Conservation (phyloP, 2,329 filamentous ascomycete genomes). For the Neonectria coccinea region DNA sequence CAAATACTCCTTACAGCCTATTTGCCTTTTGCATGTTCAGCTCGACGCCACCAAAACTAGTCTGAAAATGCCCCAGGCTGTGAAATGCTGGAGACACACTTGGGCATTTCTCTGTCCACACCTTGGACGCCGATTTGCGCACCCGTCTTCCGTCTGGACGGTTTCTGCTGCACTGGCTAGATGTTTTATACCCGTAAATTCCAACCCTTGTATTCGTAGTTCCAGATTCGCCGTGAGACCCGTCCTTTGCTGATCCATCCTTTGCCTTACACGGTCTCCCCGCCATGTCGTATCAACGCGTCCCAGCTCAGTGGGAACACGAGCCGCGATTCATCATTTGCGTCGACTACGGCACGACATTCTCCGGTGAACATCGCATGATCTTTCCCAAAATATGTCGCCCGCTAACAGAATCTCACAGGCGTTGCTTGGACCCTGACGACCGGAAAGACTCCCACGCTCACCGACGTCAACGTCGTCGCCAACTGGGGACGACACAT, state of each 20-base stretch:
- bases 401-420: not conserved
- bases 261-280: no score
- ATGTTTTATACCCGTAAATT: not conserved
- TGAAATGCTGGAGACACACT: not conserved
- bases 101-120: constrained; percentile 1
- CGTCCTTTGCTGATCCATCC: not conserved
- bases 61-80: not conserved
- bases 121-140: not conserved
- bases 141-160: no score
- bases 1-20: not conserved
- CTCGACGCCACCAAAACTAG: constrained; percentile 15
- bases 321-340: constrained; percentile 28
- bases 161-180: no score
- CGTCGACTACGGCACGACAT: constrained; percentile 34
- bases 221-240: not conserved
- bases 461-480: constrained; percentile 27
- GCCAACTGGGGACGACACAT: constrained; percentile 19
- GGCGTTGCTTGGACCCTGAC: constrained; percentile 29
- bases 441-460: constrained; percentile 11
- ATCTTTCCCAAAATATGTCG: not conserved
- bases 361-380: no score
- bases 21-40: constrained; percentile 18
- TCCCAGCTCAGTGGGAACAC: not conserved
- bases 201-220: not conserved
- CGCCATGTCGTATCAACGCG: not conserved